Base-by-base conservation (phyloP, 1,284 basidiomycete genomes). In the Porodaedalea pini region DNA sequence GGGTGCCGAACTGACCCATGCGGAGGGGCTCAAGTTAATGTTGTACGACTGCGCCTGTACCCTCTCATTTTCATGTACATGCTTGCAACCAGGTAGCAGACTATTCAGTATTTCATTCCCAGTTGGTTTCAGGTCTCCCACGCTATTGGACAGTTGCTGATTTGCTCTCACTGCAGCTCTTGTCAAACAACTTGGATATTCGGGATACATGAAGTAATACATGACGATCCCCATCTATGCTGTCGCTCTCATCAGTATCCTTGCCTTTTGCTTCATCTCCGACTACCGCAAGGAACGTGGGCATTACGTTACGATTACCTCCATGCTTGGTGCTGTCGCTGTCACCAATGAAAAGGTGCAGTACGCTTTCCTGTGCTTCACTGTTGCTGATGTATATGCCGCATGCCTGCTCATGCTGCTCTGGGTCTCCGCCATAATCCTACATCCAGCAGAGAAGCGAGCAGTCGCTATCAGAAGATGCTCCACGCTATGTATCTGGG, bases 101-200 rank as follows among this genome's bases (percentile, higher is more conserved):
- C 73, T 3, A 74, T 77, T 51, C 72, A 74, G 60, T 76, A 77
- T 68, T 76, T 77, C 61, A 71, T 76, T 47, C 74, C 74, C n/a
- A 54, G 51, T 52, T 27, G 36, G 39, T 41, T 31, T 7, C 17
- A 29, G 8, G 4, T 27, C n/a, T 31, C 6, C n/a, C n/a, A 13
- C 45, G 5, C n/a, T n/a, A n/a, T n/a, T n/a, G n/a, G n/a, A n/a
- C n/a, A n/a, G n/a, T 13, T 25, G n/a, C 27, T 27, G 27, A 7
- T 41, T 31, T 15, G 17, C 25, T 10, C 27, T 27, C 2, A 65
- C 73, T 29, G 66, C 72, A 52, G 51, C 53, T 2, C 17, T 54
- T 3, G 53, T 54, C 39, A 66, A 65, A 8, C 63, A 69, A 44
- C 65, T 76, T 49, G 72, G 72, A 29, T 74, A 72, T 65, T 67